A percentile compares a stretch with the other conserved stretches of the same genome.
phyloP scores from a whole-genome alignment of 2,329 filamentous ascomycete genomes.

The Venturia aucupariae region DNA sequence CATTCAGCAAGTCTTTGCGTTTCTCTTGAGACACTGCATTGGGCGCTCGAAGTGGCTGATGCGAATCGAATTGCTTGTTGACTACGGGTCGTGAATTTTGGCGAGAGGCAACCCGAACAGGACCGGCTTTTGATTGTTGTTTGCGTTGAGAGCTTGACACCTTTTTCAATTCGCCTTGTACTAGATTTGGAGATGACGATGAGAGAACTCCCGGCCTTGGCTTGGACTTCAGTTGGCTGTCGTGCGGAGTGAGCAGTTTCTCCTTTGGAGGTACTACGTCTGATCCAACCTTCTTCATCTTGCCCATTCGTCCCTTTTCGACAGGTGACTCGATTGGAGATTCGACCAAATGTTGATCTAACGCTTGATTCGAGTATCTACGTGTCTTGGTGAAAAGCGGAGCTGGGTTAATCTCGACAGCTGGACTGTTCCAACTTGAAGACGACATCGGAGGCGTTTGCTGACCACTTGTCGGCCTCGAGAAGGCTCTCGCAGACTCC shows the following conservation, averaged over 20 bases:
- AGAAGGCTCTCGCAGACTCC: not conserved
- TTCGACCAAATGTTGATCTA: not conserved
- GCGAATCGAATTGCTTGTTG: slow-evolving; percentile 26
- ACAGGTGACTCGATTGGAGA: not conserved
- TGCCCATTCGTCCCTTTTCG: slow-evolving; percentile 5
- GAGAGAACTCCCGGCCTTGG: not conserved
- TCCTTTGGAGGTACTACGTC: not conserved
- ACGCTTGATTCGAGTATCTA: not conserved
- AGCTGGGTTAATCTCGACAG: not conserved
- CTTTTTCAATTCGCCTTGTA: slow-evolving; percentile 48
- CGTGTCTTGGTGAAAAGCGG: not conserved
- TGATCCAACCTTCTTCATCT: slow-evolving; percentile 11
- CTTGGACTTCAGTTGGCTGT: not conserved
- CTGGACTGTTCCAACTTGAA: not conserved
- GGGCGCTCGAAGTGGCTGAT: slow-evolving; percentile 27
- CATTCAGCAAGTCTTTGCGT: slow-evolving; percentile 27
- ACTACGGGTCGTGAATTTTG: not conserved
- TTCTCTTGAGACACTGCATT: slow-evolving; percentile 18
- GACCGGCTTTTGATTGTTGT: slow-evolving; percentile 25
- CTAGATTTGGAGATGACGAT: not conserved
- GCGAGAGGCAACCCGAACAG: slow-evolving; percentile 17
- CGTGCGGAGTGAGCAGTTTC: not conserved
- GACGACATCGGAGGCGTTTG: not conserved
- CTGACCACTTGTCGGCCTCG: not conserved
- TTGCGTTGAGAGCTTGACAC: slow-evolving; percentile 60